Evolutionary conservation across 2,329 filamentous ascomycete genomes (phyloP).

Genomic region (Exophiala spinifera): DNA sequence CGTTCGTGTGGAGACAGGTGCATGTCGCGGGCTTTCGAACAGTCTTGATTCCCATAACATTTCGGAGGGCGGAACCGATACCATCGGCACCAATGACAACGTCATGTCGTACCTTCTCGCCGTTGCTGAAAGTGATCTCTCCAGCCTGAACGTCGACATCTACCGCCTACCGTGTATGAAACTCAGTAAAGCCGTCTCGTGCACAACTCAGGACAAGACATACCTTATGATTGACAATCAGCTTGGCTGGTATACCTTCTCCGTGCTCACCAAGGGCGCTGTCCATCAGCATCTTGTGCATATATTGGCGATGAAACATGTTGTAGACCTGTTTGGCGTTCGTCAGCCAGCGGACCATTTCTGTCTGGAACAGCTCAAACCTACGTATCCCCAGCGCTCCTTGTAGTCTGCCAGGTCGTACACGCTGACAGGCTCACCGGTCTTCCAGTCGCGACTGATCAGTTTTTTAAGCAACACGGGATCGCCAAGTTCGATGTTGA

Average conservation of each 20-base stretch:
- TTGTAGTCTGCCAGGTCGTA: conserved; percentile 65
- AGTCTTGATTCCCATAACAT: conserved; percentile 60
- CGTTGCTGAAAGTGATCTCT: conserved; percentile 55
- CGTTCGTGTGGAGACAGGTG: conserved; percentile 64
- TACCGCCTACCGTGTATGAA: conserved; percentile 22
- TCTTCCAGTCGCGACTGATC: conserved; percentile 69
- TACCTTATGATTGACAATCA: conserved; percentile 55
- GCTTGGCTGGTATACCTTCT: conserved; percentile 51
- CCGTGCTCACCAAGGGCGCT: conserved; percentile 54
- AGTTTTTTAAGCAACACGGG: conserved; percentile 64
- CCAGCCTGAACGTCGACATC: conserved; percentile 53
- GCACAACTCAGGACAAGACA: no score
- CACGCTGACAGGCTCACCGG: conserved; percentile 62
- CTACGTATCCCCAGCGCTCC: conserved; percentile 59
- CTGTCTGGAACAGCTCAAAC: no score
- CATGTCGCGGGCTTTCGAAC: conserved; percentile 58
- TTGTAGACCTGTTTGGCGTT: conserved; percentile 46
- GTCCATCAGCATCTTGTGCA: conserved; percentile 66
- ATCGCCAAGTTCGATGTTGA: conserved; percentile 62
- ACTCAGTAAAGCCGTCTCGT: no score
- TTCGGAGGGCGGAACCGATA: conserved; percentile 63
- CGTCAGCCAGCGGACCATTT: no score
- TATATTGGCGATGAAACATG: conserved; percentile 65
- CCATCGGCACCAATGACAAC: conserved; percentile 65
- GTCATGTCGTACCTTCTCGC: conserved; percentile 51